Conservation (phyloP, 306 rosid genomes). For the Acmispon strigosus region DNA sequence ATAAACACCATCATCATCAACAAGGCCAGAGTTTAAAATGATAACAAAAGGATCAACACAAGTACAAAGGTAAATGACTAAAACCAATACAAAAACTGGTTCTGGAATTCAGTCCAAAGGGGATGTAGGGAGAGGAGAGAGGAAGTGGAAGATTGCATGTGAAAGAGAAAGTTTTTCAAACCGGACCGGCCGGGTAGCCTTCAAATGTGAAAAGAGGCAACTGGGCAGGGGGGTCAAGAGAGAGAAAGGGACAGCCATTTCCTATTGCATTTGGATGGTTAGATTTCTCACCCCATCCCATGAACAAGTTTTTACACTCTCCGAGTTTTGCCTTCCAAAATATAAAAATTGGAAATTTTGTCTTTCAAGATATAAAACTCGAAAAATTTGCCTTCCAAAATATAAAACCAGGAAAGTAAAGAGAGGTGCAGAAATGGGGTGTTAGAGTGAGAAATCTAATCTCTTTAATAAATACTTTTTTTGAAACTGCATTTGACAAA, state of each 20-base stretch:
- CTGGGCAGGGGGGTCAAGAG: slow-evolving; percentile 38
- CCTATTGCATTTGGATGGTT: slow-evolving; percentile 12
- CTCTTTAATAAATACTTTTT: too few relatives aligned
- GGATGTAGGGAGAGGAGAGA: slow-evolving; percentile 27
- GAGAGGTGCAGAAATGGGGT: too few relatives aligned
- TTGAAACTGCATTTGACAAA: too few relatives aligned
- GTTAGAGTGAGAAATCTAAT: too few relatives aligned
- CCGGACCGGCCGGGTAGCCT: slow-evolving; percentile 36
- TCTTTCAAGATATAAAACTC: too few relatives aligned
- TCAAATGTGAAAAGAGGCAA: slow-evolving; percentile 7
- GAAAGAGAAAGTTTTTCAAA: slow-evolving; percentile 40
- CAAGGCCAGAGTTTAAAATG: not conserved
- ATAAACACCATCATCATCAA: not conserved
- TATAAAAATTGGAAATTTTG: too few relatives aligned
- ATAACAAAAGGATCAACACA: slow-evolving; percentile 23
- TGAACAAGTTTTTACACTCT: too few relatives aligned
- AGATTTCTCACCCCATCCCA: too few relatives aligned
- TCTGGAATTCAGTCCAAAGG: slow-evolving; percentile 31
- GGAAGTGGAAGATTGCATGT: slow-evolving; percentile 33
- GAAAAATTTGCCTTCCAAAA: too few relatives aligned
- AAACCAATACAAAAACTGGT: not conserved
- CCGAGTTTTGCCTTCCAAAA: too few relatives aligned
- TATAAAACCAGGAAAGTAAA: too few relatives aligned
- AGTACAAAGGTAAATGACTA: not conserved
- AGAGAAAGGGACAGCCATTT: slow-evolving; percentile 45